phyloP scores from a whole-genome alignment of 805 yeast genomes.

The Saccharomycopsis javanensis region DNA sequence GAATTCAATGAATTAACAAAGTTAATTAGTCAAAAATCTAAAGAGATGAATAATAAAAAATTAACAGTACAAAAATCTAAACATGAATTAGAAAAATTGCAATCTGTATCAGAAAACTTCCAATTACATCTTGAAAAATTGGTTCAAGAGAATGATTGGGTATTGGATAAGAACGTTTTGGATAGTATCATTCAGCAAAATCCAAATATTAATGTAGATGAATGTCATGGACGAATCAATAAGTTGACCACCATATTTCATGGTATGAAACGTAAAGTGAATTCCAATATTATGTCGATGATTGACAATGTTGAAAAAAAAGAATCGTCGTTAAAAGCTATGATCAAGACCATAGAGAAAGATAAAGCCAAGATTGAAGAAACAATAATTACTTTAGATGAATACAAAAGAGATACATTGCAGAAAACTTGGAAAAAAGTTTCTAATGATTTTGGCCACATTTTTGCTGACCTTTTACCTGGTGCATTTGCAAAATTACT shows the following conservation, averaged over 20 bases:
- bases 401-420: constrained; percentile 74
- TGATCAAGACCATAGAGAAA: constrained; percentile 79
- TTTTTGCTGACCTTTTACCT: constrained; percentile 81
- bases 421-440: constrained; percentile 82
- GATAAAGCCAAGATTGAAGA: constrained; percentile 86
- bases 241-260: constrained; percentile 50
- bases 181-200: constrained; percentile 49
- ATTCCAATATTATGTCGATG: constrained; percentile 80
- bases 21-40: constrained; percentile 35
- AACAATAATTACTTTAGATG: constrained; percentile 74
- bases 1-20: constrained; percentile 56
- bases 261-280: constrained; percentile 71
- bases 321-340: constrained; percentile 61
- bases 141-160: constrained; percentile 59
- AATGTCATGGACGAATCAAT: constrained; percentile 47
- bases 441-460: constrained; percentile 78
- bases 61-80: constrained; percentile 43
- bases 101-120: constrained; percentile 29
- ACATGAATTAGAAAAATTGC: constrained; percentile 45
- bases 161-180: constrained; percentile 51
- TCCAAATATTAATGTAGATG: constrained; percentile 52
- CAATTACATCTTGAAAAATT: constrained; percentile 35
- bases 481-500: constrained; percentile 85
- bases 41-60: constrained; percentile 35
- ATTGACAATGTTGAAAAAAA: constrained; percentile 87